These are phyloP conservation scores for Jaltomata sinuosa DNA, from an alignment of 257 asterid genomes.

Conservation along the genomic window DNA sequence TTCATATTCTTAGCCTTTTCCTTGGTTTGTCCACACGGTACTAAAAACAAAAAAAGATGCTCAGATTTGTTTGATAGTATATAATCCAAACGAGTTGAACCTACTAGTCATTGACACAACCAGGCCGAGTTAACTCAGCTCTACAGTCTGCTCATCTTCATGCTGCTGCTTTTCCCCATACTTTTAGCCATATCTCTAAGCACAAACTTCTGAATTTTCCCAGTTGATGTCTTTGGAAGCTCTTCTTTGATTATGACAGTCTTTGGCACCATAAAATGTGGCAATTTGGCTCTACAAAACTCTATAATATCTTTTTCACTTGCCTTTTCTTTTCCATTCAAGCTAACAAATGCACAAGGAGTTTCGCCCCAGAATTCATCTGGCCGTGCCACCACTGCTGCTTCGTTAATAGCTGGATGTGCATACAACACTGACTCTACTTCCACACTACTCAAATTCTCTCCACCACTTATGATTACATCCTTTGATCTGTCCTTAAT, in stretches of 20 bases:
- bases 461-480: slow-evolving; percentile 75
- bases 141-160: slow-evolving; percentile 29
- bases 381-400: slow-evolving; percentile 79
- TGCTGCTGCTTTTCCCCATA: slow-evolving; percentile 17
- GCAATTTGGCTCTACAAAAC: slow-evolving; percentile 47
- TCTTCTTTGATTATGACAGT: slow-evolving; percentile 47
- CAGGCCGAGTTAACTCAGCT: neutral
- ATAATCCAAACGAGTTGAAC: neutral
- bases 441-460: slow-evolving; percentile 81
- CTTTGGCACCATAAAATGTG: slow-evolving; percentile 64
- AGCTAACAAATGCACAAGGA: slow-evolving; percentile 72
- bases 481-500: slow-evolving; percentile 78
- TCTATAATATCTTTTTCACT: slow-evolving; percentile 40
- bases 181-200: slow-evolving; percentile 55
- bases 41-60: neutral
- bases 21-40: neutral
- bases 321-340: slow-evolving; percentile 34
- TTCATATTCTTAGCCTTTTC: neutral
- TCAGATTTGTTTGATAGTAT: neutral
- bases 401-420: slow-evolving; percentile 77
- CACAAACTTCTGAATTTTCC: slow-evolving; percentile 60
- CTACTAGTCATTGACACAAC: neutral
- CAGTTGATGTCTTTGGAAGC: slow-evolving; percentile 80
- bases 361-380: slow-evolving; percentile 81
- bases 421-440: slow-evolving; percentile 58